Base-by-base conservation (phyloP, 2,329 filamentous ascomycete species). In the Trichophyton verrucosum region DNA sequence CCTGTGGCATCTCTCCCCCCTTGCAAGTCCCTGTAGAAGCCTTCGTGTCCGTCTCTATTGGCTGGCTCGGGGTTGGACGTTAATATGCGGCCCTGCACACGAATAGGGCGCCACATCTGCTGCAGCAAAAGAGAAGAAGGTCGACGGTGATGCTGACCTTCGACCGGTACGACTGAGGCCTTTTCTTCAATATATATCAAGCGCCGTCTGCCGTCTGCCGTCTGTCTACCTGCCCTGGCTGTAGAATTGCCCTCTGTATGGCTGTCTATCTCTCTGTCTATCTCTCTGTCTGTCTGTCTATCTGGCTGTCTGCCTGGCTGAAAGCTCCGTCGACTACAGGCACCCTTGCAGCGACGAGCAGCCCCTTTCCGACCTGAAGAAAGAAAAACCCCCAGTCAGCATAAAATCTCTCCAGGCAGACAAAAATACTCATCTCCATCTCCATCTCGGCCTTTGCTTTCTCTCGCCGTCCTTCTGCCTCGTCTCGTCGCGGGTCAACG, bases 261-360 rank as follows among this genome's bases (percentile, higher is more conserved):
- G 33, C 33, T 36, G 33, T 11, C 33, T 6, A 24, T 44, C 15
- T 15, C 11, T 6, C 40, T 17, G 11, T 3, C 40, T n/a, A 15
- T 42, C 40, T 17, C 27, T 27, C 27, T 27, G 6, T 36, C n/a
- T n/a, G 11, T 4, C 33, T 36, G 33, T 9, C 33, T 5, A 22
- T 44, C 15, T 15, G 2, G 2, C 40, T 17, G 11, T 3, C 40
- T n/a, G 40, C 6, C 40, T 17, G 20, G 20, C 13, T 44, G n/a
- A 53, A 53, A 30, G 22, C 49, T 53, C 49, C 49, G 49, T 53
- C 49, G 49, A 53, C n/a, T 33, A 53, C 49, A 53, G 49, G 49
- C 49, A 53, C 49, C 49, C 49, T 53, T 53, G 49, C 22, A 51
- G n/a, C 13, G 22, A 22, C n/a, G 17, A 51, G 3, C 47, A 51